phyloP scores from a whole-genome alignment of 495 filamentous ascomycete species.

The Penicillium steckii region DNA sequence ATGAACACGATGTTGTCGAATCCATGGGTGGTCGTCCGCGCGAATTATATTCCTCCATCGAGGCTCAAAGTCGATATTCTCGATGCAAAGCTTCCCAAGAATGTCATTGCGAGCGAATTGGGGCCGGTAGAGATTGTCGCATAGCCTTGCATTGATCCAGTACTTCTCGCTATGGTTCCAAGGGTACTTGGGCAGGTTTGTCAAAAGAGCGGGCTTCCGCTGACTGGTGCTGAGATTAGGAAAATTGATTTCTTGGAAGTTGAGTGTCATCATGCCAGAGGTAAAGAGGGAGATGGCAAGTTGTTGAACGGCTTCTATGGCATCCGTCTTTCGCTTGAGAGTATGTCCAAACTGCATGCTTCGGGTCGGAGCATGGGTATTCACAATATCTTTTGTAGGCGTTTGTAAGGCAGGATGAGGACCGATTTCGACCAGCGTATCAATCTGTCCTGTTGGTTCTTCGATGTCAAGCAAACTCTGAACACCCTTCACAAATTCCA shows the following conservation, averaged over 20 bases:
- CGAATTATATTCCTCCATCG: slow-evolving; percentile 34
- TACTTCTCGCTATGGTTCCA: slow-evolving; percentile 36
- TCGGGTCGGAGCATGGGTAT: slow-evolving; percentile 10
- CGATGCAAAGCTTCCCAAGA: slow-evolving; percentile 24
- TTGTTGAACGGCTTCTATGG: slow-evolving; percentile 21
- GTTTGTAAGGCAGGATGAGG: slow-evolving; percentile 61
- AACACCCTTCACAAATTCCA: slow-evolving; percentile 42
- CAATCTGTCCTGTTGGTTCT: slow-evolving; percentile 8
- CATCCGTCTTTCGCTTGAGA: slow-evolving; percentile 25
- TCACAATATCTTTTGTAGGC: slow-evolving; percentile 39
- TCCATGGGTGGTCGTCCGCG: slow-evolving; percentile 34
- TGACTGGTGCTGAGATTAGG: slow-evolving; percentile 1
- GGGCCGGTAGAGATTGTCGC: slow-evolving; percentile 20
- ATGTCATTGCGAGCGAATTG: slow-evolving; percentile 29
- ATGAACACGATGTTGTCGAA: slow-evolving; percentile 46
- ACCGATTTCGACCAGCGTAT: slow-evolving; percentile 59
- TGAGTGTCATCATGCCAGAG: slow-evolving; percentile 18
- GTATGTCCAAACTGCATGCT: slow-evolving; percentile 23
- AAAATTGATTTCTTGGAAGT: slow-evolving; percentile 27
- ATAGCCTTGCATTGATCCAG: slow-evolving; percentile 30
- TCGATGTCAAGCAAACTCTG: slow-evolving; percentile 15
- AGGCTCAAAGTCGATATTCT: slow-evolving; percentile 27
- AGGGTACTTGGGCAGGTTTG: slow-evolving; percentile 35
- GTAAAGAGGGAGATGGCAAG: slow-evolving; percentile 24
- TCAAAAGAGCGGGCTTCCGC: slow-evolving; percentile 21